Evolutionary conservation across 192 early-diverging fungal genomes (phyloP).

Genomic region (Chytriomyces sp.): DNA sequence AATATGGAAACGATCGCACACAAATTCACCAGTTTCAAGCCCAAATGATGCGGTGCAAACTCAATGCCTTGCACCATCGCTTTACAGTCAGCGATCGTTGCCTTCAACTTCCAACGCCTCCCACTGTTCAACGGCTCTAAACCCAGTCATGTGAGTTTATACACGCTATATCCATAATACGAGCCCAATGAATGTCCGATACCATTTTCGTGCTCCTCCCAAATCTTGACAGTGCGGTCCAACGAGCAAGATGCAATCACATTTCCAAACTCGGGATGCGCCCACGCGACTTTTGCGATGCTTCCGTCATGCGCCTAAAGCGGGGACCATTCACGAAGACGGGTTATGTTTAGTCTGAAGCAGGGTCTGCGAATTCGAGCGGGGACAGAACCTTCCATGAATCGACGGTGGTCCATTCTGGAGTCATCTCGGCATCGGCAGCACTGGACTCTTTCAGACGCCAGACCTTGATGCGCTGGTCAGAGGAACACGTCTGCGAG

Average conservation of each 20-base stretch:
- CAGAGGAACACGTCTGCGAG: slow-evolving; percentile 81
- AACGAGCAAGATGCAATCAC: slow-evolving; percentile 90
- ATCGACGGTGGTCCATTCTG: slow-evolving; percentile 78
- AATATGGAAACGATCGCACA: not conserved
- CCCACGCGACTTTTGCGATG: slow-evolving; percentile 85
- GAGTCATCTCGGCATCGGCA: slow-evolving; percentile 59
- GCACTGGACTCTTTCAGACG: slow-evolving; percentile 53
- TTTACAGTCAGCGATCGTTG: slow-evolving; percentile 67
- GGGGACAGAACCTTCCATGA: slow-evolving; percentile 66
- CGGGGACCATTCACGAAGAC: too few relatives aligned
- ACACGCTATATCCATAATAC: not conserved
- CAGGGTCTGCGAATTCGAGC: too few relatives aligned
- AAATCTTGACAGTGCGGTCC: slow-evolving; percentile 88
- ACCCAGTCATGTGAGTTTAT: not conserved
- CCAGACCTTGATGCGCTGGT: slow-evolving; percentile 94
- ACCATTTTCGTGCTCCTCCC: slow-evolving; percentile 86
- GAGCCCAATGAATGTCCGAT: not conserved
- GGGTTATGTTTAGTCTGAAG: too few relatives aligned
- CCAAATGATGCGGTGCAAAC: slow-evolving; percentile 84
- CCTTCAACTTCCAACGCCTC: slow-evolving; percentile 71
- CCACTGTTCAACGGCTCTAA: slow-evolving; percentile 27
- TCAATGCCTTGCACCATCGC: slow-evolving; percentile 85
- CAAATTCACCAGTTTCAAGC: slow-evolving; percentile 71
- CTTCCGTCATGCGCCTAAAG: slow-evolving; percentile 80
- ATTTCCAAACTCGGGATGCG: slow-evolving; percentile 97